Evolutionary conservation across 2,329 filamentous ascomycete species (phyloP).

Genomic region (Dryadomyces quercus-mongolicae): DNA sequence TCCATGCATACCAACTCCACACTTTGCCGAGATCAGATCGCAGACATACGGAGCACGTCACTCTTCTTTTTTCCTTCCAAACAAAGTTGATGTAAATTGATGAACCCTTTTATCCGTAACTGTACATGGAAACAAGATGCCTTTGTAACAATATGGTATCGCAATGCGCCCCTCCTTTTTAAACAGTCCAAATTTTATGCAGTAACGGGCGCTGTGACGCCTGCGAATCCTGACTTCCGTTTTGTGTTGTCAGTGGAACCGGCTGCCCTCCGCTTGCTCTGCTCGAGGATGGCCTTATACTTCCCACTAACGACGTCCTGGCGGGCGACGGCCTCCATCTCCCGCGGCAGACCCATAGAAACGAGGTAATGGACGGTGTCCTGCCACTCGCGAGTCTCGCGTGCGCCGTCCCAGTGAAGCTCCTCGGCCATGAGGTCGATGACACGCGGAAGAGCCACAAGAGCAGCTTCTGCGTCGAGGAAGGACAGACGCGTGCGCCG

Average conservation of each 20-base stretch:
- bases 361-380: slow-evolving; percentile 46
- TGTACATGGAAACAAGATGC: not conserved
- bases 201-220: not conserved
- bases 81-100: no score
- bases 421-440: slow-evolving; percentile 87
- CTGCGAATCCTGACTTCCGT: not conserved
- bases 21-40: no score
- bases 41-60: no score
- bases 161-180: not conserved
- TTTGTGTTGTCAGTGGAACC: not conserved
- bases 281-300: not conserved
- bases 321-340: not conserved
- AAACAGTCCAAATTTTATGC: not conserved
- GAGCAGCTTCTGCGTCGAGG: slow-evolving; percentile 78
- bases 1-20: no score
- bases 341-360: slow-evolving; percentile 42
- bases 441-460: slow-evolving; percentile 72
- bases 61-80: no score
- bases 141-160: not conserved
- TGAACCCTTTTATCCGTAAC: not conserved
- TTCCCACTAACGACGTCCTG: not conserved
- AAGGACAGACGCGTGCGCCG: slow-evolving; percentile 78
- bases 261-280: not conserved
- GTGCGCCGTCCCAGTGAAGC: slow-evolving; percentile 59
- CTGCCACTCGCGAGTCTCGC: slow-evolving; percentile 79